phyloP scores from a whole-genome alignment of 169 alveolate species.

The Amoebophrya sp. region DNA sequence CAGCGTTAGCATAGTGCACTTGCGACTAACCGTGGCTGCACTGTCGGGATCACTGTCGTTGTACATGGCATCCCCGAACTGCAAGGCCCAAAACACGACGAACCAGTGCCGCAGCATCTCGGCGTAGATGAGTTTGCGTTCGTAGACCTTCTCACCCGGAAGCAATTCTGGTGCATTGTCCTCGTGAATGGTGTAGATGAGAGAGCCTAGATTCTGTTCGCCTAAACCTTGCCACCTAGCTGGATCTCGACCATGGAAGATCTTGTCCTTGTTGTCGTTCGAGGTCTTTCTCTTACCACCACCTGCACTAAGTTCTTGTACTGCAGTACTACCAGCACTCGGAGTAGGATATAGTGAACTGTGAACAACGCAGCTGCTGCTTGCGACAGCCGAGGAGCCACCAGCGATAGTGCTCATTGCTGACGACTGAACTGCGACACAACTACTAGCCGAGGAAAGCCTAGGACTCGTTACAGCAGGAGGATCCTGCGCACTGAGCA shows the following conservation, averaged over 20 bases:
- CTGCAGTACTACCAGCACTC: neutral
- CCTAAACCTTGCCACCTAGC: no score
- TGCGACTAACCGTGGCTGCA: neutral
- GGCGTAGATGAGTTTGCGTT: neutral
- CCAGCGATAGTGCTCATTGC: no score
- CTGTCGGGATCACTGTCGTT: neutral
- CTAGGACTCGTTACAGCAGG: no score
- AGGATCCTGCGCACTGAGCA: no score
- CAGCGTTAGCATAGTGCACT: neutral
- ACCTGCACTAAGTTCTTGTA: neutral
- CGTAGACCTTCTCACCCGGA: neutral
- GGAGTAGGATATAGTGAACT: neutral
- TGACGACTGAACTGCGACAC: no score
- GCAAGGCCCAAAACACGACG: neutral
- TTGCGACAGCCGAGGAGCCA: no score
- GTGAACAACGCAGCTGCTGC: neutral
- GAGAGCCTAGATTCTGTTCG: no score
- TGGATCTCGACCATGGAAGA: no score
- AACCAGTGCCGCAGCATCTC: conserved; percentile 21
- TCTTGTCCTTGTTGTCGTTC: neutral
- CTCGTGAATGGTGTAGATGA: neutral
- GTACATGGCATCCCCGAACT: conserved; percentile 2
- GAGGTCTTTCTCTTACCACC: neutral
- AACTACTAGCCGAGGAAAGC: no score
- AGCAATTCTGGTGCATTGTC: neutral